These are phyloP conservation scores for Pestalotiopsis sp. DNA, from an alignment of 2,329 filamentous ascomycete genomes.

Conservation along the genomic window DNA sequence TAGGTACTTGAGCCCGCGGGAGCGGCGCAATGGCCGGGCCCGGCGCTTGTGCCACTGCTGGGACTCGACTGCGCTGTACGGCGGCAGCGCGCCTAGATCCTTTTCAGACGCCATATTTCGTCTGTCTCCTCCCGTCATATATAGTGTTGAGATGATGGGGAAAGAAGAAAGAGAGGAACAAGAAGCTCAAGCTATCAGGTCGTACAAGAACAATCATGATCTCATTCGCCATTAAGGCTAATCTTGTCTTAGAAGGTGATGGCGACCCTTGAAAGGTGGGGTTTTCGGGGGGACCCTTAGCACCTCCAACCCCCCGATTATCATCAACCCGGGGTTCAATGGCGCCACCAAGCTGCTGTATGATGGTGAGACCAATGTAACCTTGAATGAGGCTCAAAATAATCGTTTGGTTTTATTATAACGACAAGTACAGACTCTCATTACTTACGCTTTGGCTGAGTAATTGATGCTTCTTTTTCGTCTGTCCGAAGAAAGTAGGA, in stretches of 20 bases:
- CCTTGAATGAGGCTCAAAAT: not conserved
- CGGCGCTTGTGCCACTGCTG: constrained; percentile 31
- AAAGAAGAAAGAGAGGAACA: not conserved
- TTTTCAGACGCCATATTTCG: constrained; percentile 40
- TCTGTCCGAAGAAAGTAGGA: no score
- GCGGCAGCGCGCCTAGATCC: constrained; percentile 39
- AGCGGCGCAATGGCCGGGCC: constrained; percentile 41
- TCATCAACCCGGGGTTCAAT: not conserved
- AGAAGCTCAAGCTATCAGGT: not conserved
- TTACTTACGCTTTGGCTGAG: no score
- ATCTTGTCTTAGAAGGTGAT: constrained; percentile 11
- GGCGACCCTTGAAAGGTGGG: not conserved
- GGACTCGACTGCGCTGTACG: constrained; percentile 40
- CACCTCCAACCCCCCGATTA: constrained; percentile 10
- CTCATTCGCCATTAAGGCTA: constrained; percentile 3
- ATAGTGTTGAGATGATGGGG: not conserved
- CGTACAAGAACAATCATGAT: not conserved
- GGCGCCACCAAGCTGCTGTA: not conserved
- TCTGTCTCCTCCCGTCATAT: not conserved
- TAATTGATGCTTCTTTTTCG: no score
- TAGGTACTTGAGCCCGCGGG: constrained; percentile 45
- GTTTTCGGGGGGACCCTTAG: not conserved
- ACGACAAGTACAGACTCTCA: fast-evolving
- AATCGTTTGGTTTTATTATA: not conserved
- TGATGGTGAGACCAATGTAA: not conserved